Evolutionary conservation across 179 eudicot species (phyloP).

Genomic region (Drosera spatulata): DNA sequence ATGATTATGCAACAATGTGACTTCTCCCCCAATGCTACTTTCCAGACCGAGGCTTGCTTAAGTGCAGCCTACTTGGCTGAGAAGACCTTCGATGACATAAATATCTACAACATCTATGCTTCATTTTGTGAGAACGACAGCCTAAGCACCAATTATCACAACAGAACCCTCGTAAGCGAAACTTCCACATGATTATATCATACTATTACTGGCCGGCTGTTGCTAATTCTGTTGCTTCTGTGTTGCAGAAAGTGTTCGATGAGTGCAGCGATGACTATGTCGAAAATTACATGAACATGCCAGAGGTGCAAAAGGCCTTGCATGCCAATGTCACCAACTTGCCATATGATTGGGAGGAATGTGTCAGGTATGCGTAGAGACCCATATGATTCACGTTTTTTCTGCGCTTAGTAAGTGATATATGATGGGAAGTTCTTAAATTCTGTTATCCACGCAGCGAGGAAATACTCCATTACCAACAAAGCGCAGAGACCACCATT

Average conservation of each 20-base stretch:
- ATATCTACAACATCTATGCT: constrained; percentile 58
- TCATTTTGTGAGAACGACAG: constrained; percentile 26
- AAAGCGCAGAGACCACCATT: constrained; percentile 35
- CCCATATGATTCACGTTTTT: background rate
- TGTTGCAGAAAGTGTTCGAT: constrained; percentile 33
- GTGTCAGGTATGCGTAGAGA: constrained; percentile 31
- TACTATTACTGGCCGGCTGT: too few relatives aligned
- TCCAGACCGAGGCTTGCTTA: constrained; percentile 17
- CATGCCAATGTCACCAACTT: constrained; percentile 38
- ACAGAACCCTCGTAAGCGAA: too few relatives aligned
- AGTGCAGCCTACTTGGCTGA: constrained; percentile 14
- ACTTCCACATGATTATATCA: too few relatives aligned
- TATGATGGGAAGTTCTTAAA: background rate
- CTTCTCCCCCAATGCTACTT: constrained; percentile 21
- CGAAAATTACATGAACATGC: constrained; percentile 33
- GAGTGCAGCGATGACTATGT: constrained; percentile 50
- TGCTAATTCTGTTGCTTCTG: background rate
- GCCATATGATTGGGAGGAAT: constrained; percentile 22
- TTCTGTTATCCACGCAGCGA: constrained; percentile 17
- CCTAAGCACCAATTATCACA: constrained; percentile 9
- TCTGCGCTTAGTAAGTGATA: background rate
- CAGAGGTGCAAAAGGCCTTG: constrained; percentile 46
- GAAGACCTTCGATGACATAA: constrained; percentile 18
- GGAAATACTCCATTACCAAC: constrained; percentile 21
- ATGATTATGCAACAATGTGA: constrained; percentile 26